Evolutionary conservation across 2,329 filamentous ascomycete species (phyloP).

Genomic region (Trichoderma endophyticum): DNA sequence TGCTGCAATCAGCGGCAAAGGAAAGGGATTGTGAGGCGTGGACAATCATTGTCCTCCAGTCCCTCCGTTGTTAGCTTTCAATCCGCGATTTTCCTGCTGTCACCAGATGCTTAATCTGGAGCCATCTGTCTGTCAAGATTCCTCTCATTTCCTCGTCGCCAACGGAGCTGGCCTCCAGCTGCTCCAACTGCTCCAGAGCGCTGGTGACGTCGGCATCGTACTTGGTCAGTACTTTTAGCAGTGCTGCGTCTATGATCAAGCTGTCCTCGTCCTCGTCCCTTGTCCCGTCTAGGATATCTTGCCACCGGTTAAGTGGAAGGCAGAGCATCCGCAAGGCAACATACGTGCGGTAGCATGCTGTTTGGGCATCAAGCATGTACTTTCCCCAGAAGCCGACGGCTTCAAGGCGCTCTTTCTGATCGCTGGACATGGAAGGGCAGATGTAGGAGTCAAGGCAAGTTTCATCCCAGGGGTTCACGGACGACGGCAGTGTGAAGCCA

Average conservation of each 20-base stretch:
- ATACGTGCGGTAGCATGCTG: slow-evolving; percentile 54
- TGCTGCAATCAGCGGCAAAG: no score
- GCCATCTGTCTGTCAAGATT: slow-evolving; percentile 25
- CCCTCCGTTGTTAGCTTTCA: background rate
- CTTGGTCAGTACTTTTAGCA: slow-evolving; percentile 35
- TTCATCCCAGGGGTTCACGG: slow-evolving; percentile 51
- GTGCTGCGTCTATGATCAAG: slow-evolving; percentile 33
- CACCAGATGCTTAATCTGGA: slow-evolving; percentile 28
- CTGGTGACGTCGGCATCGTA: slow-evolving; percentile 34
- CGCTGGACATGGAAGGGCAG: slow-evolving; percentile 35
- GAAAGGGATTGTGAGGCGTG: background rate
- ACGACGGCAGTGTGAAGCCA: slow-evolving; percentile 46
- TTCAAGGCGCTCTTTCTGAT: slow-evolving; percentile 40
- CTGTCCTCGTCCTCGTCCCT: slow-evolving; percentile 47
- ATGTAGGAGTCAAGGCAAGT: slow-evolving; percentile 47
- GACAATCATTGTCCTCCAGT: background rate
- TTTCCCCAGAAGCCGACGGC: slow-evolving; percentile 47
- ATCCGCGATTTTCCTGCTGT: slow-evolving; percentile 21
- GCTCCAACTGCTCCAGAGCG: slow-evolving; percentile 31
- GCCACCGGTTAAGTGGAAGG: slow-evolving; percentile 41
- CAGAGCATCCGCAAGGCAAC: slow-evolving; percentile 46
- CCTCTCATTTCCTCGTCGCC: slow-evolving; percentile 29
- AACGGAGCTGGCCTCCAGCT: slow-evolving; percentile 30
- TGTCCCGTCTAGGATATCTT: slow-evolving; percentile 42
- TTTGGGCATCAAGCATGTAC: slow-evolving; percentile 50